Conservation (phyloP, 345 rosid genomes). For the Streptanthus diversifolius region DNA sequence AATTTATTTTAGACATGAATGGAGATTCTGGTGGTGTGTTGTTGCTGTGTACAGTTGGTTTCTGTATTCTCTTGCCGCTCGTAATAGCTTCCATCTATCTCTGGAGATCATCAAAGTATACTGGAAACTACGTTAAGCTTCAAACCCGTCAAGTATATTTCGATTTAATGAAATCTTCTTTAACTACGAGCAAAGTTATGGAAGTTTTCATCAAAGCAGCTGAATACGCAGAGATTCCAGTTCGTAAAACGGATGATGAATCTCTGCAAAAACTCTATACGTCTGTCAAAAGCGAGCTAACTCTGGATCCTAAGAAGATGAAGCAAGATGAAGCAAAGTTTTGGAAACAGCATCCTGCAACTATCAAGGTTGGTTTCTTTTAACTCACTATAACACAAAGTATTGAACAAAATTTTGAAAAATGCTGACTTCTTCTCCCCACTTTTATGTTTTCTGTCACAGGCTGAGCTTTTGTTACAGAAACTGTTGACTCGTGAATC, state of each 20-base stretch:
- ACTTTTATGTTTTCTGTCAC: slow-evolving; percentile 1
- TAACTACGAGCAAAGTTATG: slow-evolving; percentile 90
- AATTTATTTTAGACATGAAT: slow-evolving; percentile 73
- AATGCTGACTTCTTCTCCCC: neutral
- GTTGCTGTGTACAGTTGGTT: slow-evolving; percentile 83
- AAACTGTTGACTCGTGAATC: slow-evolving; percentile 78
- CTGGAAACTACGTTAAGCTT: slow-evolving; percentile 92
- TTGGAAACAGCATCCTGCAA: slow-evolving; percentile 91
- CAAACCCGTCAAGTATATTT: slow-evolving; percentile 81
- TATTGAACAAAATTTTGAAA: neutral
- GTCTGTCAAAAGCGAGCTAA: slow-evolving; percentile 80
- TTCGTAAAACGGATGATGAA: slow-evolving; percentile 85
- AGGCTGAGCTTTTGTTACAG: slow-evolving; percentile 91
- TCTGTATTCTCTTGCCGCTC: slow-evolving; percentile 90
- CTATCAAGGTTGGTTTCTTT: slow-evolving; percentile 58
- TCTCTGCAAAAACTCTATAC: slow-evolving; percentile 78
- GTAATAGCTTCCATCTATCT: slow-evolving; percentile 89
- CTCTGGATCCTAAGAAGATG: slow-evolving; percentile 82
- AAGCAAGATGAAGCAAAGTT: slow-evolving; percentile 98
- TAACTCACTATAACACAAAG: neutral
- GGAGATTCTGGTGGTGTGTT: slow-evolving; percentile 92
- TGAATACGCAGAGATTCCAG: slow-evolving; percentile 88
- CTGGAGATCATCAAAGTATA: slow-evolving; percentile 89
- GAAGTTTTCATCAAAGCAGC: slow-evolving; percentile 90
- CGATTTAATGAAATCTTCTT: slow-evolving; percentile 70